Base-by-base conservation (phyloP, 2,329 filamentous ascomycete genomes). In the Pestalotiopsis sp. region DNA sequence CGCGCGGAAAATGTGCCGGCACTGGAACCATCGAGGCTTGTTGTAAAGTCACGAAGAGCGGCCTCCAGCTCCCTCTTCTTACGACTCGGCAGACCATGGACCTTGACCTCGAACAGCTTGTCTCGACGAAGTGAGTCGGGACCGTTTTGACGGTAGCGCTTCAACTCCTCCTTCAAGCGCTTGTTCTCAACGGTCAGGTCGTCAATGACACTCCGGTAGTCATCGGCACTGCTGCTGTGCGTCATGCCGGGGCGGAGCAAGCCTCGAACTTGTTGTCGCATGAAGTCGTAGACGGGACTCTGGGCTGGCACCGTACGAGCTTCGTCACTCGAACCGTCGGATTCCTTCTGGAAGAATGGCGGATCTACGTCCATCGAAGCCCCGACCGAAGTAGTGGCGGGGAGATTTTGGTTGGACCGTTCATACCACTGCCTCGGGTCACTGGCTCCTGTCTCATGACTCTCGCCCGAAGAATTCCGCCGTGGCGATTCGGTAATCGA, bases 121-220 rank as follows among this genome's bases (percentile, higher is more conserved):
- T 97, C 93, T 61, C 91, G 89, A 41, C 90, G 87, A 64, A 95
- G 80, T 71, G 91, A 87, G 57, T 90, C 86, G 20, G 90, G 89
- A 1, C 91, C 89, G 31, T 88, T 81, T 71, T 89, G 90, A 77
- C 92, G 91, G 71, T 93, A 93, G 66, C 88, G 90, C 74, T 88
- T 91, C 67, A 97, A 75, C 74, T 90, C 89, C 72, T 91, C 90
- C 80, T 91, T 94, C 70, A 97, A 79, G 65, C 89, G 91, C 77
- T 94, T 93, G 77, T 96, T 97, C 76, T 94, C 92, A 31, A 97
- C 84, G 0, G 94, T 97, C 69, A 97, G 80, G 76, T 97, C 94
- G 74, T 97, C 94, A 62, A 97, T 97, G 17, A 97, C 93, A 72
- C 92, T 92, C 61, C 94, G 86, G 70, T 90, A 95, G 68, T 95